Evolutionary conservation across 371 early-diverging fungal species (phyloP), one percentile per base, ranked within the genome.

Genomic region (Rhizomucor miehei): DNA sequence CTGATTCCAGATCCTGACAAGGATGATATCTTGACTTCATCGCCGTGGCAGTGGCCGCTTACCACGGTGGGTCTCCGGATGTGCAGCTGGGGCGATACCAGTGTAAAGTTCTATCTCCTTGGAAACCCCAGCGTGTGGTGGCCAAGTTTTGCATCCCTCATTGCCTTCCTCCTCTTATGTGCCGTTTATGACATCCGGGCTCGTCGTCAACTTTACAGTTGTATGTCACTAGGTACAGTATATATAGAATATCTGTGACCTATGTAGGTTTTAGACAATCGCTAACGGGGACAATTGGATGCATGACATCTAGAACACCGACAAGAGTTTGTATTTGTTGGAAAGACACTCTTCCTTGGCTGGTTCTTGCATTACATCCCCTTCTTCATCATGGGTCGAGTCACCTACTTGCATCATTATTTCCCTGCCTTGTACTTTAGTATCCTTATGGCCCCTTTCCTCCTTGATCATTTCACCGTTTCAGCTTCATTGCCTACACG

Each of bases 111-210:
- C 67, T 98, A 90, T 63, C 79, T 99, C 60, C 65, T 99, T 17
- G 99, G 99, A 14, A 97, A 98, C 70, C 99, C 99, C 0, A 56
- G 92, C 2, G 83, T 95, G 4, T 99, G 99, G 99, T 97, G 97
- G 94, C 60, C 86, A 1, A 79, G 89, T 12, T 80, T 89, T 13
- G 48, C 79, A 5, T 84, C 85, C 19, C 60, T 97, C 5, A 47
- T 81, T 1, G 73, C 71, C 0, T 84, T 89, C 50, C 65, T 57
- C 12, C 47, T 62, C 0, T 38, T 80, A 0, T 54, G 73, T 14
- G 56, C 66, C 0, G 54, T 78, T 52, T 93, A 89, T 59, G 50
- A 81, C 4, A 56, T 92, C 34, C 81, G 93, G 21, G 75, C 73
- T 59, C 87, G 88, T 56, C 70, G 97, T 48, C 76, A 82, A 23